A percentile compares a stretch with the other conserved stretches of the same genome.
Evolutionary conservation across 1,139 yeast species (phyloP).

Genomic region (Yamadazyma conglobata): DNA sequence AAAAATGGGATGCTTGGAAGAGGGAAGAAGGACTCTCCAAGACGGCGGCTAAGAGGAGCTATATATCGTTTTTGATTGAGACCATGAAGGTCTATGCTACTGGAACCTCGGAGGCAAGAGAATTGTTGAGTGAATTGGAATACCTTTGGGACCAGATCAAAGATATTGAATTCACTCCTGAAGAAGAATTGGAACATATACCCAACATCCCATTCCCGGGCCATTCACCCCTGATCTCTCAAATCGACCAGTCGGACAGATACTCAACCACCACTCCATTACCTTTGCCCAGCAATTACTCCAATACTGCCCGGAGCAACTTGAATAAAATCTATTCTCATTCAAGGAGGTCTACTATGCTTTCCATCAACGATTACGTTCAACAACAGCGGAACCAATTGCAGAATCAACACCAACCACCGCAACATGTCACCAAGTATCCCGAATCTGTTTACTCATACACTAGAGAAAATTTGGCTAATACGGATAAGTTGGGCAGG

Average conservation of each 20-base stretch:
- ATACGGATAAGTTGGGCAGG: slow-evolving; percentile 4
- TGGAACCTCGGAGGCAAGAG: slow-evolving; percentile 66
- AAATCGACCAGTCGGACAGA: slow-evolving; percentile 34
- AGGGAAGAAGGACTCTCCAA: slow-evolving; percentile 65
- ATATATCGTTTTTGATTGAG: slow-evolving; percentile 64
- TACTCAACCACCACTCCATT: slow-evolving; percentile 37
- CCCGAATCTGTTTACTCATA: slow-evolving; percentile 14
- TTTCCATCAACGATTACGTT: slow-evolving; percentile 37
- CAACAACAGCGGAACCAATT: slow-evolving; percentile 31
- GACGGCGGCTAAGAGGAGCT: slow-evolving; percentile 71
- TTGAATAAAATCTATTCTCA: slow-evolving; percentile 46
- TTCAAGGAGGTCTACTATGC: slow-evolving; percentile 39
- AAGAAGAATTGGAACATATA: slow-evolving; percentile 25
- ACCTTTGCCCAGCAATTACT: slow-evolving; percentile 16
- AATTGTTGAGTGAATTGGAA: slow-evolving; percentile 62
- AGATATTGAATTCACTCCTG: slow-evolving; percentile 40
- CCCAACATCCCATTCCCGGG: slow-evolving; percentile 29
- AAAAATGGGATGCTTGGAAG: slow-evolving; percentile 88
- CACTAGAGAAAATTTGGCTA: slow-evolving; percentile 7
- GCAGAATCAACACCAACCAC: slow-evolving; percentile 12
- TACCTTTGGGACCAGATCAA: slow-evolving; percentile 74
- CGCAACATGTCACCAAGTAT: slow-evolving; percentile 6
- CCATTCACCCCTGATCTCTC: slow-evolving; percentile 39
- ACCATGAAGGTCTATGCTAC: slow-evolving; percentile 72
- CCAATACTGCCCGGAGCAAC: slow-evolving; percentile 31